Percentiles rank a stretch among this genome's conserved stretches.
phyloP scores from a whole-genome alignment of 805 yeast species.

The Wickerhamiella sorbophila region DNA sequence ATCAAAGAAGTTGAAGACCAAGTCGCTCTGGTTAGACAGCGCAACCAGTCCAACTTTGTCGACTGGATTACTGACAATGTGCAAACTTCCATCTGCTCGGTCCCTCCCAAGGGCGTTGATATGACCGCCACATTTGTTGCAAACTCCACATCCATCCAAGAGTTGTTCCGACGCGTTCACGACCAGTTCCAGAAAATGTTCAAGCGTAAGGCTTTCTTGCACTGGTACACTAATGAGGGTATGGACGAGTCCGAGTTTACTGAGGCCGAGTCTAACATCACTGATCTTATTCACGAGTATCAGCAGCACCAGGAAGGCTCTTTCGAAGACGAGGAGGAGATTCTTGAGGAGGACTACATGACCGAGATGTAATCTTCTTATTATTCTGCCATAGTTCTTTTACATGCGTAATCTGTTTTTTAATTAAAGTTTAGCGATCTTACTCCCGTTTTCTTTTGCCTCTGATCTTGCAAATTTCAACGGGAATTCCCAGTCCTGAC shows the following conservation, averaged over 20 bases:
- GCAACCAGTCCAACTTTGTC: slow-evolving; percentile 71
- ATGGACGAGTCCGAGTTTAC: slow-evolving; percentile 92
- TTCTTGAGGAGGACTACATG: slow-evolving; percentile 7
- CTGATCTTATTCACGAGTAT: slow-evolving; percentile 75
- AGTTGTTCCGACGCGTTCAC: slow-evolving; percentile 76
- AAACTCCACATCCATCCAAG: slow-evolving; percentile 86
- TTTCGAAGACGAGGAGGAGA: slow-evolving; percentile 32
- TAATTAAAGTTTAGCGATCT: not conserved
- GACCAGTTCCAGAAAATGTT: slow-evolving; percentile 87
- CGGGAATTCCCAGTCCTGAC: slow-evolving; percentile 18
- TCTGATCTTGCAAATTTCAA: slow-evolving; percentile 21
- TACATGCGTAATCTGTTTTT: not conserved
- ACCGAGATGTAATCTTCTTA: not conserved
- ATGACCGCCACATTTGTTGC: slow-evolving; percentile 90
- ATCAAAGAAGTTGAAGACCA: slow-evolving; percentile 91
- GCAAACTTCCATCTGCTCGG: slow-evolving; percentile 85
- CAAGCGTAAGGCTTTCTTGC: slow-evolving; percentile 86
- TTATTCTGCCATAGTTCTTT: not conserved
- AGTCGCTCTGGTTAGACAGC: slow-evolving; percentile 70
- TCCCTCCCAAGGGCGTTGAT: slow-evolving; percentile 72
- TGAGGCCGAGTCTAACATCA: slow-evolving; percentile 87
- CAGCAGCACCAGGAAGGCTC: slow-evolving; percentile 84
- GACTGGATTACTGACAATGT: slow-evolving; percentile 96
- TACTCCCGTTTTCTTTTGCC: not conserved
- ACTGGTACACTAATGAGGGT: slow-evolving; percentile 92